phyloP scores from a whole-genome alignment of 164 flowering plant genomes.

The grape (Vitis vinifera) region DNA sequence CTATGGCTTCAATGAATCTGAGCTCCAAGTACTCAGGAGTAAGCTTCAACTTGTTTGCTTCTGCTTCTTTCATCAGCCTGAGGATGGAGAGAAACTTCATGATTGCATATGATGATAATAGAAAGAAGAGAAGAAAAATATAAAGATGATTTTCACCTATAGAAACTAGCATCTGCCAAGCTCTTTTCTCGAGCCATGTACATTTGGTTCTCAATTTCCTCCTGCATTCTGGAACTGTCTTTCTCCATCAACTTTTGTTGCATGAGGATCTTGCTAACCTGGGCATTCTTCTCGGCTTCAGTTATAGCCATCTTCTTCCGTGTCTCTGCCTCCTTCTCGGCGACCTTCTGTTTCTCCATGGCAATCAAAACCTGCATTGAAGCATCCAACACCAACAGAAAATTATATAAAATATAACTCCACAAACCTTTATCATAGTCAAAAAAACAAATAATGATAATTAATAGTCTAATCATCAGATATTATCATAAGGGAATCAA shows the following conservation, averaged over 20 bases:
- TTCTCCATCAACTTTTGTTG: slow-evolving; percentile 90
- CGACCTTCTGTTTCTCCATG: slow-evolving; percentile 80
- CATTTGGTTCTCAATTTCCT: slow-evolving; percentile 84
- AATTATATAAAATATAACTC: neutral
- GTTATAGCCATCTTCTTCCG: slow-evolving; percentile 87
- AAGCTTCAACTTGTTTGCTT: slow-evolving; percentile 88
- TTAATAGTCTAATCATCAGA: too few relatives aligned
- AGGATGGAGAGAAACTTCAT: neutral
- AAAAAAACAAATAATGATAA: too few relatives aligned
- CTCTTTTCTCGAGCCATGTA: slow-evolving; percentile 83
- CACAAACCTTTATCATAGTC: too few relatives aligned
- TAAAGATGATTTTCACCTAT: slow-evolving; percentile 35
- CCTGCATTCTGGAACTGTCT: slow-evolving; percentile 68
- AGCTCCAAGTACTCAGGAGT: slow-evolving; percentile 86
- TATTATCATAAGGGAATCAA: too few relatives aligned
- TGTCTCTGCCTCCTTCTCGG: slow-evolving; percentile 95
- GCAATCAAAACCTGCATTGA: slow-evolving; percentile 73
- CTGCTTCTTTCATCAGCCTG: slow-evolving; percentile 82
- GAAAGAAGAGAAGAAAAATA: neutral
- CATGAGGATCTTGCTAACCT: slow-evolving; percentile 88
- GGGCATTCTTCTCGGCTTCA: slow-evolving; percentile 88
- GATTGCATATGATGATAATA: neutral
- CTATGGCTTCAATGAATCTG: slow-evolving; percentile 77
- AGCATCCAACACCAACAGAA: neutral
- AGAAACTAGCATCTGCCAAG: slow-evolving; percentile 81